Evolutionary conservation across 495 filamentous ascomycete genomes (phyloP).

Genomic region (Daldinia vernicosa): DNA sequence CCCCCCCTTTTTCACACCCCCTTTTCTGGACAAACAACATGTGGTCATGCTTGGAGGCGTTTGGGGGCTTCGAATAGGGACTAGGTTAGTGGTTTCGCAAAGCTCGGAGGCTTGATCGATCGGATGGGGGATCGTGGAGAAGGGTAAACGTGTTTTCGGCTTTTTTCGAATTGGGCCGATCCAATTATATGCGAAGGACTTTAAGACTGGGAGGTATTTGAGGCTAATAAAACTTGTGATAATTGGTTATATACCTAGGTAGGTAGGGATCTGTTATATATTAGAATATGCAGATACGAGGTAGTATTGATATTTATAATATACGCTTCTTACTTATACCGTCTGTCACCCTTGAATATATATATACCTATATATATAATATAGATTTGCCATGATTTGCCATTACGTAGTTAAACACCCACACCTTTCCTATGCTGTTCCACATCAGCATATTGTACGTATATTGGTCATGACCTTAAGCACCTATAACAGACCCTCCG

Average conservation of each 20-base stretch:
- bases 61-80: neutral
- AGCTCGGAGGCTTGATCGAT: neutral
- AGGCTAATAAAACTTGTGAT: neutral
- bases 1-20: slow-evolving; percentile 1
- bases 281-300: neutral
- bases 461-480: slow-evolving; percentile 24
- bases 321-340: neutral
- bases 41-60: slow-evolving; percentile 25
- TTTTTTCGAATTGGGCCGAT: neutral
- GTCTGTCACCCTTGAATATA: neutral
- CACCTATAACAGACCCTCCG: slow-evolving; percentile 11
- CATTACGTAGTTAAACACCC: neutral
- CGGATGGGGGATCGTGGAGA: slow-evolving; percentile 8
- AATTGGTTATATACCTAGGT: neutral
- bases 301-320: neutral
- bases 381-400: too few relatives aligned
- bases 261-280: neutral
- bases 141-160: neutral
- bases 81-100: neutral
- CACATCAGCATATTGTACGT: slow-evolving; percentile 1
- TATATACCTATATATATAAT: too few relatives aligned
- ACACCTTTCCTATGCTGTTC: neutral
- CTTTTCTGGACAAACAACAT: slow-evolving; percentile 1
- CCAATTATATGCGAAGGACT: too few relatives aligned
- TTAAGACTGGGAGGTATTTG: too few relatives aligned